Evolutionary conservation across 1,284 basidiomycete genomes (phyloP).

Genomic region (Ustilago hordei): DNA sequence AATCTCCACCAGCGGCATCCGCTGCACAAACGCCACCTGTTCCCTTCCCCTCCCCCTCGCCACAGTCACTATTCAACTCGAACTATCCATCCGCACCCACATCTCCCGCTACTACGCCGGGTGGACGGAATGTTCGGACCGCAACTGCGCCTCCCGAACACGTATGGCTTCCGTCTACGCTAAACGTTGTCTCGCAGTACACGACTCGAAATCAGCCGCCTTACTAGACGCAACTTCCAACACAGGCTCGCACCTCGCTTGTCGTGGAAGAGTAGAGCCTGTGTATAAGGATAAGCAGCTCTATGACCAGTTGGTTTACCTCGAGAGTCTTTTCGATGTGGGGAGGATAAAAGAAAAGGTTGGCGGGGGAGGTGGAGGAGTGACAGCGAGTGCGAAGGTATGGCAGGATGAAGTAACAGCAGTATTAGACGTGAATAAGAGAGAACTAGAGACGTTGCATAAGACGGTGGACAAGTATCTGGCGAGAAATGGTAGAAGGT

Average conservation of each 20-base stretch:
- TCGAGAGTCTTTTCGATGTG: conserved; percentile 59
- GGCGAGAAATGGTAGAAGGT: conserved; percentile 61
- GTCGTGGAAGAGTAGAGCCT: conserved; percentile 50
- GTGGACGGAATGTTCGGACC: conserved; percentile 88
- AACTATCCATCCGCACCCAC: conserved; percentile 81
- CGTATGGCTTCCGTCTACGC: conserved; percentile 93
- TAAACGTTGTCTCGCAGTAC: conserved; percentile 70
- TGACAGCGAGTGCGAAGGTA: conserved; percentile 15
- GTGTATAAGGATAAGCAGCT: conserved; percentile 64
- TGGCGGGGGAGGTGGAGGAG: not conserved
- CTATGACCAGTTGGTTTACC: conserved; percentile 67
- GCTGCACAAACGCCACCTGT: conserved; percentile 40
- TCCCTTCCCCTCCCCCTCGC: conserved; percentile 32
- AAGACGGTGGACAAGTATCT: conserved; percentile 60
- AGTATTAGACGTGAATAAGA: conserved; percentile 39
- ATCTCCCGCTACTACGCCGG: conserved; percentile 88
- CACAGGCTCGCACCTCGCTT: conserved; percentile 26
- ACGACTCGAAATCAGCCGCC: conserved; percentile 35
- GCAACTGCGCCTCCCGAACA: conserved; percentile 84
- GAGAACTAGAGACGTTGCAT: conserved; percentile 33
- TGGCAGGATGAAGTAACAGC: conserved; percentile 47
- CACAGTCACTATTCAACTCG: conserved; percentile 77
- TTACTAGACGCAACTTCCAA: conserved; percentile 25
- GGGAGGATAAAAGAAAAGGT: conserved; percentile 26
- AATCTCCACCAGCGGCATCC: conserved; percentile 42